These are phyloP conservation scores for Cyclocybe aegerita DNA, from an alignment of 768 basidiomycete species.

Conservation along the genomic window DNA sequence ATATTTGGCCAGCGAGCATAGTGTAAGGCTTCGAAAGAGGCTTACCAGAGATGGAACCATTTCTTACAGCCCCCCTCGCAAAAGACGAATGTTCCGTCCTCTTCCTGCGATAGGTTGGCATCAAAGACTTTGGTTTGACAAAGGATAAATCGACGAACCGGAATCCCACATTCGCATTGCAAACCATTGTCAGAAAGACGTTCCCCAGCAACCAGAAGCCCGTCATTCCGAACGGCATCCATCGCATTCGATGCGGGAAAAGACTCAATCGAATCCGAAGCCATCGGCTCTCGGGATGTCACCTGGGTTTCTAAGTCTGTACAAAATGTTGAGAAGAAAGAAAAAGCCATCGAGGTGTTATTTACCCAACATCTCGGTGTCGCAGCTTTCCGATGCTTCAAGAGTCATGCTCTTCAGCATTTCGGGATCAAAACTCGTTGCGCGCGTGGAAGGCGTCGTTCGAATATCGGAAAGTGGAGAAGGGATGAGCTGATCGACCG, in stretches of 20 bases:
- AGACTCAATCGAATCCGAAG: conserved; percentile 38
- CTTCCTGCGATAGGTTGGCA: conserved; percentile 37
- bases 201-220: no score
- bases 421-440: conserved; percentile 21
- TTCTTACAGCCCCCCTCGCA: conserved; percentile 74
- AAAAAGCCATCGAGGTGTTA: not conserved
- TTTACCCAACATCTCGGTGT: conserved; percentile 51
- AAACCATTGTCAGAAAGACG: conserved; percentile 34
- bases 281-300: conserved; percentile 4
- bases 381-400: conserved; percentile 21
- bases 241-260: conserved; percentile 20
- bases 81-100: conserved; percentile 49
- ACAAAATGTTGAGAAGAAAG: not conserved
- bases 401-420: conserved; percentile 29
- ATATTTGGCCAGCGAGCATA: not conserved
- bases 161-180: conserved; percentile 71
- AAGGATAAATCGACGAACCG: conserved; percentile 28
- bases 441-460: conserved; percentile 21
- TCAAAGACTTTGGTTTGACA: not conserved
- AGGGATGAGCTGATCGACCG: conserved; percentile 8
- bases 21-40: not conserved
- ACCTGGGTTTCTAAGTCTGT: conserved; percentile 45
- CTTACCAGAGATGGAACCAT: conserved; percentile 74
- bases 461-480: conserved; percentile 23
- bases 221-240: not conserved